Evolutionary conservation across 1,284 basidiomycete genomes (phyloP), one percentile per base, ranked within the genome.

Genomic region (Cronartium ribicola): DNA sequence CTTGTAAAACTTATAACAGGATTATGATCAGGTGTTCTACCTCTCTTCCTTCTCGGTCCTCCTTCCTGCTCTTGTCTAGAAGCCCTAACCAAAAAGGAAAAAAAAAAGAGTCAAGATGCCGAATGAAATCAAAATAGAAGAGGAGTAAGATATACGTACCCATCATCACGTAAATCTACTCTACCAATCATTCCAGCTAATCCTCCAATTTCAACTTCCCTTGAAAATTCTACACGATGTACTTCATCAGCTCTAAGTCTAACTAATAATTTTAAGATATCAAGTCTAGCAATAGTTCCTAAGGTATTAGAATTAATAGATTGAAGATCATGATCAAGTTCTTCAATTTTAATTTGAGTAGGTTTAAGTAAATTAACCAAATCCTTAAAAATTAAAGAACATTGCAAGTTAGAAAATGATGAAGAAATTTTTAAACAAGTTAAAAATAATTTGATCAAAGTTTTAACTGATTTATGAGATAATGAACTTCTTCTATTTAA

Each of bases 221-320:
- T 79, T 20, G 83, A 79, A 76, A 91, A 89, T 81, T 90, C 96
- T 51, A 98, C 81, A 14, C 89, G 86, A 80, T 99, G 96, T 78
- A 94, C 90, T 3, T 91, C 87, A 80, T 97, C 94, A 0, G 92
- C 93, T 65, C 96, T 86, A 29, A 98, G 84, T 11, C 93, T 88
- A 83, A 94, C 87, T 75, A 96, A 81, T 85, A 94, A 96, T 79
- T 95, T 92, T 8, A 98, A 83, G 2, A 90, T 86, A 2, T 87
- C 84, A 17, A 98, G 81, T 36, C 92, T 85, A 0, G 90, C 88
- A 20, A 85, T 84, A 0, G 79, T 73, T 5, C 77, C 67, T n/a
- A 77, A 63, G 66, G 72, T n/a, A 63, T 75, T n/a, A 57, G 55
- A 46, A 72, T n/a, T 74, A 67, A 48, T 68, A 74, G 69, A 63